Evolutionary conservation across 768 basidiomycete species (phyloP).

Genomic region (Psilocybe sp.): DNA sequence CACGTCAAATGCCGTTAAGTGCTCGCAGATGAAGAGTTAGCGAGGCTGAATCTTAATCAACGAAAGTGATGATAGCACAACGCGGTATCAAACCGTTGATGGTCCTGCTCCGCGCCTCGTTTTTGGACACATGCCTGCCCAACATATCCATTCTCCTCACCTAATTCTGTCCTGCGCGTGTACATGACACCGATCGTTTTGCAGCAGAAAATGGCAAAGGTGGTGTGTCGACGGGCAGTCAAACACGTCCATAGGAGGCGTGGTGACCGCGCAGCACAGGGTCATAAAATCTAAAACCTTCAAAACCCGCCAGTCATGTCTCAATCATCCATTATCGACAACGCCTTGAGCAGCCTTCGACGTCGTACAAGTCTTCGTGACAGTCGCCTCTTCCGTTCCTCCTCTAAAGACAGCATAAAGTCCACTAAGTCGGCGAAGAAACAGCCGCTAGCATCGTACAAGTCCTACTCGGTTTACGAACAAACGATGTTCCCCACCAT

Average conservation of each 20-base stretch:
- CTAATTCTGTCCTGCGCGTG: constrained; percentile 19
- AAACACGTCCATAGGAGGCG: constrained; percentile 27
- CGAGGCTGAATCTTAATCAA: background rate
- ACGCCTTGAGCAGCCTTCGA: constrained; percentile 31
- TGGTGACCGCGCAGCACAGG: constrained; percentile 39
- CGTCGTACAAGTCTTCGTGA: constrained; percentile 30
- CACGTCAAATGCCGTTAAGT: background rate
- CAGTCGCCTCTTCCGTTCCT: constrained; percentile 22
- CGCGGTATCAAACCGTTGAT: constrained; percentile 14
- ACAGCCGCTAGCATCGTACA: constrained; percentile 29
- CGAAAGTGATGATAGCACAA: constrained; percentile 5
- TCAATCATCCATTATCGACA: constrained; percentile 35
- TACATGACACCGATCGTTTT: constrained; percentile 30
- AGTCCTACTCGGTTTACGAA: constrained; percentile 43
- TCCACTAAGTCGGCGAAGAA: constrained; percentile 16
- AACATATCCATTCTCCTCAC: constrained; percentile 8
- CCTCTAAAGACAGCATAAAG: constrained; percentile 20
- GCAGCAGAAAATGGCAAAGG: constrained; percentile 18
- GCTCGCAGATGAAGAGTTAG: too few relatives aligned
- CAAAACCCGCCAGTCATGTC: constrained; percentile 25
- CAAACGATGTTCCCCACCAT: constrained; percentile 50
- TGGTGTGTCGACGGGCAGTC: constrained; percentile 21
- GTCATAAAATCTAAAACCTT: constrained; percentile 28
- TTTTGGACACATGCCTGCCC: constrained; percentile 20
- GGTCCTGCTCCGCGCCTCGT: constrained; percentile 21